Evolutionary conservation across 352 stramenopile genomes (phyloP), one percentile per base, ranked within the genome.

Genomic region (Blastocystis sp.): DNA sequence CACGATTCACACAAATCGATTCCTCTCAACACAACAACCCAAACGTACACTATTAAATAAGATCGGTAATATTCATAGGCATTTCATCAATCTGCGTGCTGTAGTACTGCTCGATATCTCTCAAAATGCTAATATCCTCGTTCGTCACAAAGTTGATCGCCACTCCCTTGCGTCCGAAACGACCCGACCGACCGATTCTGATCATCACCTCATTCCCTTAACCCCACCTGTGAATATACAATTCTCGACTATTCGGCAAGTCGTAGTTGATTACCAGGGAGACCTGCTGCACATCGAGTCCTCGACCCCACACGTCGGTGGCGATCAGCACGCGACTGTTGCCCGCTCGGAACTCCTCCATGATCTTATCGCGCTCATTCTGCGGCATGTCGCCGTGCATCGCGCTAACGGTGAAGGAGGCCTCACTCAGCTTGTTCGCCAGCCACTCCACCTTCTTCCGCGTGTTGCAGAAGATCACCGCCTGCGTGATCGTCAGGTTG

Each of bases 381-480:
- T 98, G 94, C 48, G 94, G 93, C 94, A 98, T 97, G 86, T 98
- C 94, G 24, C 94, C 94, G 89, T 98, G 95, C 93, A 98, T 97
- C 54, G 92, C 91, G n/a, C 90, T 94, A 18, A 98, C 94, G 4
- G 95, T 98, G 87, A 98, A 98, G 88, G 97, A 95, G 4, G 92
- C 93, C 76, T 97, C 94, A 65, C 92, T 91, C 94, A 98, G 97
- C 87, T 98, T 97, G 38, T 89, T 89, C 36, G 94, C 94, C 24
- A 98, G 89, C 95, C 94, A 98, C 88, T 98, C 94, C 32, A 95
- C 88, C 89, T 98, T 98, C 88, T 93, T 90, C 87, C 94, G 95
- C 36, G 94, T 98, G 90, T 98, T 98, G 89, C 95, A 98, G 90
- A 98, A 98, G 87, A 98, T 98, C 42, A 98, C 94, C 24, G 94